These are phyloP conservation scores for Apiospora saccharicola DNA, from an alignment of 2,329 filamentous ascomycete species.

Conservation along the genomic window DNA sequence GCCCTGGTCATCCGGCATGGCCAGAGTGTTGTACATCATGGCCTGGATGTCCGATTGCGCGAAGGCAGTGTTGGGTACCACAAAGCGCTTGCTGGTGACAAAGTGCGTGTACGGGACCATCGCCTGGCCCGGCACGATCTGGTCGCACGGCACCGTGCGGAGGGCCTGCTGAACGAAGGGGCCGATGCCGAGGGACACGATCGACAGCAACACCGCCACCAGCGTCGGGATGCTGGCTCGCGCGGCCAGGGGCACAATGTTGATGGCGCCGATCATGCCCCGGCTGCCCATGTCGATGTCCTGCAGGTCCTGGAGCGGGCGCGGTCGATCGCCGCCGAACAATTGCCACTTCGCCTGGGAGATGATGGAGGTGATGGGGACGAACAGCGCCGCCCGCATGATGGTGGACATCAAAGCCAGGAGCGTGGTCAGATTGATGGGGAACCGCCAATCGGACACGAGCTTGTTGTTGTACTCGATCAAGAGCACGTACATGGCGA, in stretches of 20 bases:
- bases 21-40: background rate
- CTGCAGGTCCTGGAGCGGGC: constrained; percentile 17
- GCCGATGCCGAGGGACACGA: background rate
- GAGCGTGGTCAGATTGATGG: constrained; percentile 21
- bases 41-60: background rate
- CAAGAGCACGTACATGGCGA: constrained; percentile 18
- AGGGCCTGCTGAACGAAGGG: constrained; percentile 23
- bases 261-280: constrained; percentile 3
- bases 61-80: background rate
- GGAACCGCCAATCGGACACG: constrained; percentile 16
- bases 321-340: constrained; percentile 16
- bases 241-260: background rate
- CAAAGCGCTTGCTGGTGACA: background rate
- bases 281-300: constrained; percentile 17
- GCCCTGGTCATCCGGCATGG: constrained; percentile 13
- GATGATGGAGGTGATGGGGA: constrained; percentile 13
- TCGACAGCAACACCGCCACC: background rate
- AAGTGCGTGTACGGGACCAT: constrained; percentile 17
- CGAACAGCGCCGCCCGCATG: background rate
- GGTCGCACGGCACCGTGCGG: background rate
- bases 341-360: constrained; percentile 22
- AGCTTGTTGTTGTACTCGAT: constrained; percentile 1
- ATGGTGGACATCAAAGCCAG: constrained; percentile 18
- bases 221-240: background rate
- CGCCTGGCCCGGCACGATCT: background rate